A percentile compares a stretch with the other conserved stretches of the same genome.
phyloP scores from a whole-genome alignment of 1,284 basidiomycete genomes.

The Sanghuangporus sanghuang region DNA sequence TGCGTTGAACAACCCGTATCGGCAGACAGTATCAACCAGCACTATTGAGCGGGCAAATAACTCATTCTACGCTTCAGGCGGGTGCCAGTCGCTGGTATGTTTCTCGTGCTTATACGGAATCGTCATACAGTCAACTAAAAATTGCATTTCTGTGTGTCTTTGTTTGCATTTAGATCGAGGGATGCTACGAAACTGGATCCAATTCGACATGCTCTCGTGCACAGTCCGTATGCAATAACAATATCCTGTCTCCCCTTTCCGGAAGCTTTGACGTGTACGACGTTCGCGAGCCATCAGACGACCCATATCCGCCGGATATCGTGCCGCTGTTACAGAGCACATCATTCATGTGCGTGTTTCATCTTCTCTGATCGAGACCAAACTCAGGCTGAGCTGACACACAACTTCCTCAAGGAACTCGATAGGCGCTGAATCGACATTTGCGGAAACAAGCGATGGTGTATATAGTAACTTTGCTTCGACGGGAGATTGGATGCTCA shows the following conservation, averaged over 20 bases:
- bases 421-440: conserved; percentile 48
- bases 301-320: conserved; percentile 51
- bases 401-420: conserved; percentile 19
- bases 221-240: conserved; percentile 49
- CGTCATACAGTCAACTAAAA: not conserved
- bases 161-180: conserved; percentile 35
- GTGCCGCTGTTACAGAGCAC: conserved; percentile 34
- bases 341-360: conserved; percentile 24
- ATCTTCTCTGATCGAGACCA: not conserved
- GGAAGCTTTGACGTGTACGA: conserved; percentile 51
- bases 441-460: conserved; percentile 38
- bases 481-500: conserved; percentile 64
- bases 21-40: conserved; percentile 40
- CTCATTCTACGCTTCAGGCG: conserved; percentile 39
- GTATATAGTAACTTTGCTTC: conserved; percentile 52
- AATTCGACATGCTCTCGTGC: conserved; percentile 47
- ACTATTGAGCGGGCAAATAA: conserved; percentile 37
- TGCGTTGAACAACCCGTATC: conserved; percentile 50
- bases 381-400: not conserved
- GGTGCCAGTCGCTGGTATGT: conserved; percentile 44
- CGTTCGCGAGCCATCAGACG: conserved; percentile 41
- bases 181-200: conserved; percentile 43
- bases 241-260: conserved; percentile 44
- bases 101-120: not conserved
- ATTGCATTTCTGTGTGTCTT: not conserved